phyloP scores from a whole-genome alignment of 768 basidiomycete species.

The Pisolithus microcarpus region DNA sequence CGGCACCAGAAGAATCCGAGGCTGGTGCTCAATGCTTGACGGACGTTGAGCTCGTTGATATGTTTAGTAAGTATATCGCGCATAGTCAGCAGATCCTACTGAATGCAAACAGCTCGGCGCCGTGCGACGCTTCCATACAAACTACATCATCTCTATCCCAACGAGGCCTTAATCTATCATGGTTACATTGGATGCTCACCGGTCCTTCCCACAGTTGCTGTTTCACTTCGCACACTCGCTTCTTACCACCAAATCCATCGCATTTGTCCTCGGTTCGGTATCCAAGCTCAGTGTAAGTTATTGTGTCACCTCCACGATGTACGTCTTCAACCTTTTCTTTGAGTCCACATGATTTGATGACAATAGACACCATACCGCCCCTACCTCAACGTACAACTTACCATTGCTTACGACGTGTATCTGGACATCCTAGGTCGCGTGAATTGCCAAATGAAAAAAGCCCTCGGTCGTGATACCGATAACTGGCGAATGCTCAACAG shows the following conservation, averaged over 20 bases:
- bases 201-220: slow-evolving; percentile 2
- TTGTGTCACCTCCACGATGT: slow-evolving; percentile 5
- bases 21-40: too few species aligned
- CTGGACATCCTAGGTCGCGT: slow-evolving; percentile 5
- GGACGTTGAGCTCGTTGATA: too few species aligned
- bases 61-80: too few species aligned
- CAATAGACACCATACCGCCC: not conserved
- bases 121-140: too few species aligned
- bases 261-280: slow-evolving; percentile 2
- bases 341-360: not conserved
- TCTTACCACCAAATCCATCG: slow-evolving; percentile 2
- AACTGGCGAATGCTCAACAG: not conserved
- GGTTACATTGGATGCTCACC: slow-evolving; percentile 9
- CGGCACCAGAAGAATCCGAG: not conserved
- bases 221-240: slow-evolving; percentile 11
- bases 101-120: too few species aligned
- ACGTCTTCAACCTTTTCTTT: not conserved
- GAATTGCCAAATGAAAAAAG: not conserved
- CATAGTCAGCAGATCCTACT: too few species aligned
- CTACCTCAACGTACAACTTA: not conserved
- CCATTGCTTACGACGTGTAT: slow-evolving; percentile 3
- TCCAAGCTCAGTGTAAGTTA: slow-evolving; percentile 4
- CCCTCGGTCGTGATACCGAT: too few species aligned
- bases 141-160: slow-evolving; percentile 1
- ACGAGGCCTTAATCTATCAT: slow-evolving; percentile 4